A percentile compares a stretch with the other conserved stretches of the same genome.
phyloP scores from a whole-genome alignment of 2,329 filamentous ascomycete genomes.

The Fusarium floridanum region DNA sequence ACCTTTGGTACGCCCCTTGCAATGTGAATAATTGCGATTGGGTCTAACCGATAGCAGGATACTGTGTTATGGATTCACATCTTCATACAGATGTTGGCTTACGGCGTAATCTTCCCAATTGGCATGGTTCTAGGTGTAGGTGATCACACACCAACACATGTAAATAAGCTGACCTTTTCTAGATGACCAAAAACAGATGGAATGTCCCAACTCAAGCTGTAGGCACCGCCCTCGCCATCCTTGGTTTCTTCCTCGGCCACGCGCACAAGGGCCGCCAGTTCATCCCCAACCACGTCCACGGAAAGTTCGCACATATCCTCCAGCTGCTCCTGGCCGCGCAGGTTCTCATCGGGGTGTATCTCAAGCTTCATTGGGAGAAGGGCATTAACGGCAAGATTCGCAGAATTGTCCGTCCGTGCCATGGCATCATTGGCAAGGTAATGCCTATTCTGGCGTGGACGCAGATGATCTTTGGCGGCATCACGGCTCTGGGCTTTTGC shows the following conservation, averaged over 20 bases:
- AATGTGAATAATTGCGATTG: not conserved
- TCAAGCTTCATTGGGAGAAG: conserved; percentile 89
- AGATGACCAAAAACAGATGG: conserved; percentile 93
- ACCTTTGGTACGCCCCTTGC: conserved; percentile 71
- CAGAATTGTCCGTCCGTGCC: conserved; percentile 76
- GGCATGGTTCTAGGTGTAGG: conserved; percentile 95
- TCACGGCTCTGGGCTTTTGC: conserved; percentile 92
- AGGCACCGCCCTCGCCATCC: conserved; percentile 79
- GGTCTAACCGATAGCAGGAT: conserved; percentile 68
- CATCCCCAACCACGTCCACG: conserved; percentile 79
- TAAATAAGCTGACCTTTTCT: conserved; percentile 22
- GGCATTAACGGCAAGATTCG: conserved; percentile 86
- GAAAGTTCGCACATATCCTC: conserved; percentile 81
- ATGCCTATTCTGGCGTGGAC: conserved; percentile 91
- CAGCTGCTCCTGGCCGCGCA: conserved; percentile 85
- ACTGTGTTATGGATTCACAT: conserved; percentile 94
- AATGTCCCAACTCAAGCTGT: conserved; percentile 90
- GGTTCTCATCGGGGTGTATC: conserved; percentile 84
- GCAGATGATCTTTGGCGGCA: conserved; percentile 96
- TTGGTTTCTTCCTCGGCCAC: conserved; percentile 93
- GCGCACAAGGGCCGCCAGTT: conserved; percentile 92
- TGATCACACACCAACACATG: conserved; percentile 26
- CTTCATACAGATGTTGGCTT: conserved; percentile 85
- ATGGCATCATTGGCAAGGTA: conserved; percentile 86
- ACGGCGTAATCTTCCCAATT: conserved; percentile 91